Conservation (phyloP, 2,329 filamentous ascomycete genomes). For the Xylaria sp. region DNA sequence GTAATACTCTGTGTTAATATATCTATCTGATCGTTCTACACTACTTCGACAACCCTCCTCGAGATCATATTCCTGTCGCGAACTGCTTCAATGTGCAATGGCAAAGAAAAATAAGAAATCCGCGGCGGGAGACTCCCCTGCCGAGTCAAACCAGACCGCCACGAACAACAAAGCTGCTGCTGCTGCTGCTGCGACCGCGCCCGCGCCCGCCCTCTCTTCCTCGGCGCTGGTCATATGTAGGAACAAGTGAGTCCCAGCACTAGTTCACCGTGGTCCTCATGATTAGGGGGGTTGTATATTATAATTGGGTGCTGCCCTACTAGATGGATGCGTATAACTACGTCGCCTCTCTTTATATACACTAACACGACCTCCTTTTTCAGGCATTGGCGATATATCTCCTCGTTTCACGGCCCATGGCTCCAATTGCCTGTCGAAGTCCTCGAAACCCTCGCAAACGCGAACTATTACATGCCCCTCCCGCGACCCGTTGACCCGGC, state of each 20-base stretch:
- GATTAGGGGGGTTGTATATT: neutral
- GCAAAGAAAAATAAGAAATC: constrained; percentile 60
- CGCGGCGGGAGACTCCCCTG: constrained; percentile 43
- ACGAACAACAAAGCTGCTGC: constrained; percentile 33
- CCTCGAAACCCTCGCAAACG: constrained; percentile 80
- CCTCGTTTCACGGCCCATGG: constrained; percentile 85
- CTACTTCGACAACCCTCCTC: neutral
- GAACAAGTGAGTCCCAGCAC: constrained; percentile 69
- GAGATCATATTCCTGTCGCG: neutral
- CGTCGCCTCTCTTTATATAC: neutral
- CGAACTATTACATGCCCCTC: constrained; percentile 80
- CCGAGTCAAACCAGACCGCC: constrained; percentile 36
- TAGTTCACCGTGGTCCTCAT: neutral
- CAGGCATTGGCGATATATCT: constrained; percentile 88
- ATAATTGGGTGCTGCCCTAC: constrained; percentile 2
- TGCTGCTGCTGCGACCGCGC: no score
- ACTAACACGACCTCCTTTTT: constrained; percentile 17
- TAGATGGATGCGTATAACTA: neutral
- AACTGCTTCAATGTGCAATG: constrained; percentile 51
- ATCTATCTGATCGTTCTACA: neutral
- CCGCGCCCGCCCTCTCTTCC: constrained; percentile 48
- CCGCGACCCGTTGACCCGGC: constrained; percentile 82
- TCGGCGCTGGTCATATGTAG: constrained; percentile 70
- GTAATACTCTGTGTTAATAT: neutral
- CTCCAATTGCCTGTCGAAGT: constrained; percentile 81